Percentiles rank a stretch among this genome's conserved stretches.
Conservation (phyloP, 345 rosid genomes). For the Populus pruinosa region DNA sequence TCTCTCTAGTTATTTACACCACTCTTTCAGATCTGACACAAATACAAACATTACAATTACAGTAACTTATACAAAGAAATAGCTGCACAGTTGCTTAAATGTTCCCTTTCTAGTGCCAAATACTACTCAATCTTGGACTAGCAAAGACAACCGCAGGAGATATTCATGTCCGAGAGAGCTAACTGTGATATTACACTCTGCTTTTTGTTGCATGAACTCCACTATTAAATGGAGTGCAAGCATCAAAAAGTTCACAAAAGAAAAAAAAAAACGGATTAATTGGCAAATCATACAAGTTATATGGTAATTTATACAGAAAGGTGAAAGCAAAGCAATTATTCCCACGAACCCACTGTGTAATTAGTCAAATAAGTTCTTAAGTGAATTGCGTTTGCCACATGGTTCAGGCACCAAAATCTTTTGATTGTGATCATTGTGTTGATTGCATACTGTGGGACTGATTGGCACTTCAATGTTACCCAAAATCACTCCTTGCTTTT, state of each 20-base stretch:
- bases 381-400: conserved; percentile 68
- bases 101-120: too few relatives aligned
- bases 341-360: background rate
- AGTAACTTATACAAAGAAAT: too few relatives aligned
- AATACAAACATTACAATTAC: too few relatives aligned
- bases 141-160: background rate
- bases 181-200: background rate
- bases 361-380: conserved; percentile 60
- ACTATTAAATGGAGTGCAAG: conserved; percentile 2
- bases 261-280: background rate
- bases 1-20: too few relatives aligned
- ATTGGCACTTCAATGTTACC: conserved; percentile 18
- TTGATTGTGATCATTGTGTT: conserved; percentile 1
- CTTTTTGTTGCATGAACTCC: conserved; percentile 27
- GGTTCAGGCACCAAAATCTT: conserved; percentile 34
- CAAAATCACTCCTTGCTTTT: conserved; percentile 45
- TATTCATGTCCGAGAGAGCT: background rate
- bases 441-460: background rate
- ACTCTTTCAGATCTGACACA: too few relatives aligned
- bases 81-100: too few relatives aligned
- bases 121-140: background rate
- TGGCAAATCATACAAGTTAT: background rate
- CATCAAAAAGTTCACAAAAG: conserved; percentile 7
- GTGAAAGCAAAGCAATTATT: background rate
- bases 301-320: background rate